Base-by-base conservation (phyloP, 805 yeast genomes). In the Metschnikowia amazonensis region DNA sequence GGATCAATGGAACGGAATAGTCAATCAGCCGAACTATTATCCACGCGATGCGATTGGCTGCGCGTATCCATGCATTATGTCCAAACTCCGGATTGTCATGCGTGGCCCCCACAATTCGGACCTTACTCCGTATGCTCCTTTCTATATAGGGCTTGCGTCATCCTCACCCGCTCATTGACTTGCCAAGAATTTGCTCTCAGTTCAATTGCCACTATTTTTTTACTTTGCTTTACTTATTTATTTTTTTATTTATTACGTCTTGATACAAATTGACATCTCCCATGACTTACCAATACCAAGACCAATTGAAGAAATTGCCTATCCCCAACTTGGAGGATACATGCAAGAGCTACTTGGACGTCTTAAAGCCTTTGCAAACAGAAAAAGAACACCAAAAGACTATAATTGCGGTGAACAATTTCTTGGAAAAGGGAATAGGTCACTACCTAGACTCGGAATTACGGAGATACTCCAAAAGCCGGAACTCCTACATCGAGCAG, bases 401-500 rank as follows among this genome's bases (percentile, higher is more conserved):
- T 1, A 60, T 72, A 4, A 66, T 62, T 9, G 86, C 87, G 2
- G 84, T 86, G 45, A 64, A 69, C 32, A 57, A 69, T 51, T 82
- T 85, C 64, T 60, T 86, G 47, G 67, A 74, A 45, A 65, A 76
- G 29, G 58, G 74, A 65, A 55, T 64, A 1, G 62, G 89, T 74
- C 17, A 80, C 79, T 43, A 70, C 69, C 45, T 75, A 79, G 95
- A 89, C 59, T 67, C 74, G 23, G 81, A 80, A 54, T 72, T 89
- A 43, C 70, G 82, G 14, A 75, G 75, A 41, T 87, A 84, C 59
- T 67, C 84, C 5, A 73, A 77, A 42, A 68, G 82, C 13, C 70
- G 88, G 50, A 81, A 86, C 41, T 84, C 95, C 2, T 89, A 86
- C 63, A 89, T 89, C 51, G 97, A 89, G 65, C 95, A 89, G 64